Evolutionary conservation across 1,284 basidiomycete species (phyloP).

Genomic region (Naganishia sp.): DNA sequence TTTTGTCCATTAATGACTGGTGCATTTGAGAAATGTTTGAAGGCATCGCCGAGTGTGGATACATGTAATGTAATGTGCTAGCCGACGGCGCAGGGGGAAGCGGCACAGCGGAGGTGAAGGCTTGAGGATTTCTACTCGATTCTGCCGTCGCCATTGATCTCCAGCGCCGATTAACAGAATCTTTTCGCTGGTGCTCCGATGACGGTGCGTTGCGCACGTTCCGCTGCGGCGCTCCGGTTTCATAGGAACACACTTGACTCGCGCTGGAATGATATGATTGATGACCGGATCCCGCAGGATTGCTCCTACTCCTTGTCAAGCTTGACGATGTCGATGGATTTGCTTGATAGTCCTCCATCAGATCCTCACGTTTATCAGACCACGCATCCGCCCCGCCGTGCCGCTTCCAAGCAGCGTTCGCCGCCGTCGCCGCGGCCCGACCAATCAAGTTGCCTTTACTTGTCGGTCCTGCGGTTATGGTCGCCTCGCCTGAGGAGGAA

Average conservation of each 20-base stretch:
- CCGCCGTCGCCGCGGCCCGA: slow-evolving; percentile 13
- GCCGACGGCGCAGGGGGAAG: not conserved
- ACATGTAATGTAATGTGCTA: not conserved
- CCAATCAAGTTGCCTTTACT: slow-evolving; percentile 25
- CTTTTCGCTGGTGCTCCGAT: too few species aligned
- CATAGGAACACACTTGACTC: too few species aligned
- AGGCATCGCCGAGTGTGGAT: not conserved
- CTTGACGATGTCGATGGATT: not conserved
- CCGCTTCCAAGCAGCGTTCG: not conserved
- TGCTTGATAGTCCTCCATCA: not conserved
- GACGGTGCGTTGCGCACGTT: too few species aligned
- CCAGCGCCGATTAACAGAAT: too few species aligned
- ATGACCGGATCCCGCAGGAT: not conserved
- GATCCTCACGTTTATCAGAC: not conserved
- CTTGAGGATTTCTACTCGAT: too few species aligned
- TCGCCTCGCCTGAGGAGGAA: slow-evolving; percentile 22
- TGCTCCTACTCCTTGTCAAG: not conserved
- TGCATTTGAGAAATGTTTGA: not conserved
- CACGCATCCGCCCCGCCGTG: not conserved
- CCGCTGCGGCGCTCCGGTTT: too few species aligned
- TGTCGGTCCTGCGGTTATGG: slow-evolving; percentile 21
- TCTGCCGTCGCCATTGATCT: too few species aligned
- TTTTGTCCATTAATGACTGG: not conserved
- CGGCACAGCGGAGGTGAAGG: too few species aligned
- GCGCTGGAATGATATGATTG: too few species aligned